Evolutionary conservation across 495 filamentous ascomycete species (phyloP), one percentile per base, ranked within the genome.

Genomic region (Penicillium verhagenii): DNA sequence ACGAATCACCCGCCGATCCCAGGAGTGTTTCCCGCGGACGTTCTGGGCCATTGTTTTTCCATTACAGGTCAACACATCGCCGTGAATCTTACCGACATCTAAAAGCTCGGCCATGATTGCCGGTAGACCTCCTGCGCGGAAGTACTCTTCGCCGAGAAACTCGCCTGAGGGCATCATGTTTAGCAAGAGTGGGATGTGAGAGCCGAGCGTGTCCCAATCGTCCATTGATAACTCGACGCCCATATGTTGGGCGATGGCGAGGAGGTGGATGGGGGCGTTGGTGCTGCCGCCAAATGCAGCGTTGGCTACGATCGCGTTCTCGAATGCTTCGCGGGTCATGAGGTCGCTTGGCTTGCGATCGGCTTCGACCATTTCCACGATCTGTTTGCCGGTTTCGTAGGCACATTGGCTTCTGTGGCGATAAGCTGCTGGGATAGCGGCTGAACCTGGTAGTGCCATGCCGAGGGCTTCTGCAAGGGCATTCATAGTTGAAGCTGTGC

Each of bases 401-500:
- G 79, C 80, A 26, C 73, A 80, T 61, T 82, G 79, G 1, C 67
- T 68, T 62, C 79, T 60, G 53, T 82, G 73, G 10, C 78, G 71
- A 52, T 82, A 81, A 10, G 76, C 72, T 6, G 79, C 80, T 6
- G 80, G 80, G 6, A 82, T 81, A 9, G 78, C 78, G 1, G 80
- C 75, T 14, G 79, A 81, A 9, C 78, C 79, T 6, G 80, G 79
- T 1, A 83, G 69, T 1, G 79, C 78, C 80, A 83, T 83, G 16
- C 80, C 80, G 0, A 83, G 67, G 2, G 80, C 78, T 60, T 82
- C 80, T 39, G 77, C 77, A 0, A 82, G 69, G 2, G 79, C 78
- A 54, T 82, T 81, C 79, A 83, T 83, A 0, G 80, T 83, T 6
- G 78, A 82, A 14, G 80, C 80, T 18, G 79, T 83, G 44, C 79